Evolutionary conservation across 306 rosid genomes (phyloP).

Genomic region (Gastrolobium villosum): DNA sequence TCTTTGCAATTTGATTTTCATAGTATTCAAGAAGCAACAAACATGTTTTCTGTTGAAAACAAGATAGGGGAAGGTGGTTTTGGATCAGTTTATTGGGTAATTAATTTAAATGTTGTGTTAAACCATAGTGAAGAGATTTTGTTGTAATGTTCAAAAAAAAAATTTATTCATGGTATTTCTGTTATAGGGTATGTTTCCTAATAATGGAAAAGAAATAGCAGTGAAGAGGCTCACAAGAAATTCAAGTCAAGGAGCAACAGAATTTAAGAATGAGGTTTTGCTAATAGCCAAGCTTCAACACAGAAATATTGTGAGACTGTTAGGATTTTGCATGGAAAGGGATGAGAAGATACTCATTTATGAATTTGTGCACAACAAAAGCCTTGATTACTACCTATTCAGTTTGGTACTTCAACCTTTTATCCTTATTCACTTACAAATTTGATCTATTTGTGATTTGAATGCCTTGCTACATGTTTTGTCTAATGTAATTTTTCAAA

Average conservation of each 20-base stretch:
- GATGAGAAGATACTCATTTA: constrained; percentile 46
- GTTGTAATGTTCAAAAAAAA: neutral
- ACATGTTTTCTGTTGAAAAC: constrained; percentile 48
- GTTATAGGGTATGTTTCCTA: constrained; percentile 42
- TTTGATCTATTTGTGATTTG: neutral
- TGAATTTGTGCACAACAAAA: constrained; percentile 48
- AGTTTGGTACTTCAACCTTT: constrained; percentile 40
- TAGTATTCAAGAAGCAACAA: constrained; percentile 43
- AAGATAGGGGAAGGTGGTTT: constrained; percentile 54
- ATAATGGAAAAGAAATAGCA: constrained; percentile 48
- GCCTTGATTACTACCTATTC: constrained; percentile 50
- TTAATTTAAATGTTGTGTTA: neutral
- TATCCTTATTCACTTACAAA: neutral
- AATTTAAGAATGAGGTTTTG: constrained; percentile 48
- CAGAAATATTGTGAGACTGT: constrained; percentile 48
- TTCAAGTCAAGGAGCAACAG: constrained; percentile 47
- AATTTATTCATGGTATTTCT: constrained; percentile 4
- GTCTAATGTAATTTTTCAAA: neutral
- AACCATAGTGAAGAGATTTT: neutral
- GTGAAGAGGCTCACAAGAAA: constrained; percentile 48
- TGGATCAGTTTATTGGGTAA: constrained; percentile 47
- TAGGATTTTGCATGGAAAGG: constrained; percentile 47
- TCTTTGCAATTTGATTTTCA: constrained; percentile 42
- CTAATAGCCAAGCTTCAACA: constrained; percentile 48
- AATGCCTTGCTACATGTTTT: neutral